phyloP scores from a whole-genome alignment of 2,329 filamentous ascomycete species.

The Scedosporium boydii region DNA sequence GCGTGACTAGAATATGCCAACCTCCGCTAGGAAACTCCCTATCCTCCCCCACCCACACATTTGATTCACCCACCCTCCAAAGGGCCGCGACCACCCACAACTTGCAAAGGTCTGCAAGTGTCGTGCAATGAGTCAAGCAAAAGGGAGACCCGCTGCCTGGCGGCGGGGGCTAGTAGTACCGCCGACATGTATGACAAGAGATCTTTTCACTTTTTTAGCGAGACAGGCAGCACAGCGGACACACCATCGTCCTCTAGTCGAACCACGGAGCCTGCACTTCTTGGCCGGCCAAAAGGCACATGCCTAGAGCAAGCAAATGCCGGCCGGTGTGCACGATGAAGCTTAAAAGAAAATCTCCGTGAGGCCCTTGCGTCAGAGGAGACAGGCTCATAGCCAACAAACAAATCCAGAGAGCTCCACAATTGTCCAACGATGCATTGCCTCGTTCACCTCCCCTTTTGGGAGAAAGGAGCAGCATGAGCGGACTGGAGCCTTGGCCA shows the following conservation, averaged over 20 bases:
- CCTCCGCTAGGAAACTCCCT: background rate
- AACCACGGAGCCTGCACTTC: background rate
- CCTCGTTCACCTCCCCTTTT: too few species aligned
- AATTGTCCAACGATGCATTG: background rate
- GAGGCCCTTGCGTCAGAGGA: too few species aligned
- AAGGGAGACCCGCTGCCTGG: background rate
- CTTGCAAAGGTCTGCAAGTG: background rate
- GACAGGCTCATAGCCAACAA: background rate
- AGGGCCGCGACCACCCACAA: background rate
- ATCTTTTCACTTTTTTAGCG: background rate
- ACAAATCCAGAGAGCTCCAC: background rate
- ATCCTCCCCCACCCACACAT: background rate
- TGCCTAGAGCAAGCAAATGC: background rate
- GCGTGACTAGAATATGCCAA: background rate
- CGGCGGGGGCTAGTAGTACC: background rate
- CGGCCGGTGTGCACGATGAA: background rate
- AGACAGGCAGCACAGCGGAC: background rate
- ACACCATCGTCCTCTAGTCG: too few species aligned
- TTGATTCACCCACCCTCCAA: background rate
- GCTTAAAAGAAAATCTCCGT: background rate
- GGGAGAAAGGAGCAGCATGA: too few species aligned
- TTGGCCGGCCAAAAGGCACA: background rate
- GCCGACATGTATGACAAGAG: background rate
- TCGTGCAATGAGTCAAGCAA: background rate
- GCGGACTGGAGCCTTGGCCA: too few species aligned